Conservation (phyloP, 768 basidiomycete genomes). For the Candolleomyces eurysporus region DNA sequence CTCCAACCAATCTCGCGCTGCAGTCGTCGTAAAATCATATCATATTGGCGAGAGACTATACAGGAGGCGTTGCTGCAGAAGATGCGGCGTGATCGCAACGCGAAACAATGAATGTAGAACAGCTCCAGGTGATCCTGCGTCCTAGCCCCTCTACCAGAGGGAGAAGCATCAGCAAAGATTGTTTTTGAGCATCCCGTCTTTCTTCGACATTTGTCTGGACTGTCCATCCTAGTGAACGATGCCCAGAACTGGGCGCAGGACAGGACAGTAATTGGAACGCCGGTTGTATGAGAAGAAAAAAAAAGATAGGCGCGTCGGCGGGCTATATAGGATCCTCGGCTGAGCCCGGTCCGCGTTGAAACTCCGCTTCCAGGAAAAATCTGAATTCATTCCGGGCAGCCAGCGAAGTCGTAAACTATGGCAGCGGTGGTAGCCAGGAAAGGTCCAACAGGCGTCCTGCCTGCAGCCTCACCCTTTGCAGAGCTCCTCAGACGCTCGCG, state of each 20-base stretch:
- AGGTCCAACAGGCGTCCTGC: slow-evolving; percentile 15
- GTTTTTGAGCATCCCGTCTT: slow-evolving; percentile 74
- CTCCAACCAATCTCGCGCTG: too few relatives aligned
- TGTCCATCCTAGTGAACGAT: slow-evolving; percentile 54
- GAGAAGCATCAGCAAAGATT: slow-evolving; percentile 91
- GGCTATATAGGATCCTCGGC: slow-evolving; percentile 31
- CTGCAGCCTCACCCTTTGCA: slow-evolving; percentile 67
- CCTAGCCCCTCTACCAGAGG: slow-evolving; percentile 86
- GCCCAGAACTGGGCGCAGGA: slow-evolving; percentile 44
- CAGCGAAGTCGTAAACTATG: background rate
- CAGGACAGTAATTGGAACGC: slow-evolving; percentile 83
- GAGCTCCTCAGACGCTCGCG: slow-evolving; percentile 77
- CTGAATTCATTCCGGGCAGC: slow-evolving; percentile 1
- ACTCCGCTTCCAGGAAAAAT: slow-evolving; percentile 2
- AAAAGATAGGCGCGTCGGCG: slow-evolving; percentile 2
- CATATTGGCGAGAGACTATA: background rate
- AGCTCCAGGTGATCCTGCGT: slow-evolving; percentile 92
- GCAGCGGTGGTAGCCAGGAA: background rate
- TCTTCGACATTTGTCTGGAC: slow-evolving; percentile 94
- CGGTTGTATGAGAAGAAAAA: slow-evolving; percentile 38
- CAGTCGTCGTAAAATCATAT: background rate
- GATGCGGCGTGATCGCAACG: background rate
- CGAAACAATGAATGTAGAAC: slow-evolving; percentile 47
- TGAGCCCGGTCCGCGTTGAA: slow-evolving; percentile 5
- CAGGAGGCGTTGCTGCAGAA: background rate